A percentile compares a stretch with the other conserved stretches of the same genome.
Conservation (phyloP, 176 grass and related monocot genomes). For the Oryza brachyantha region DNA sequence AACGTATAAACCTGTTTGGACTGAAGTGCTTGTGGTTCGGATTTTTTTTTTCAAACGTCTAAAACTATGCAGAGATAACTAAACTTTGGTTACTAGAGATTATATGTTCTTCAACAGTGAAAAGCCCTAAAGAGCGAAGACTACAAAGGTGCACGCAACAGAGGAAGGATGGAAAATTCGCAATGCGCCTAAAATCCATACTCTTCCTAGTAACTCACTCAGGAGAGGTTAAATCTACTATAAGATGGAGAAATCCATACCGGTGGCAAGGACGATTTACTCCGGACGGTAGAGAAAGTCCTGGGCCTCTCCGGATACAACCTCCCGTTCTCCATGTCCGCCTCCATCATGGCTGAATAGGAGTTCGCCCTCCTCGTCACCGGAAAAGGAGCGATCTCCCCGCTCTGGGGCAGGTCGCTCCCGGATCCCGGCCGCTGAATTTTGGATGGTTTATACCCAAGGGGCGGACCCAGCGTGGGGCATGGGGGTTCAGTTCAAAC, state of each 20-base stretch:
- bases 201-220: not conserved
- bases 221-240: not conserved
- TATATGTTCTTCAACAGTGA: not conserved
- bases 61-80: not conserved
- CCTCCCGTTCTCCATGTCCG: slow-evolving; percentile 82
- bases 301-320: slow-evolving; percentile 71
- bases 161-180: not conserved
- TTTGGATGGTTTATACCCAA: slow-evolving; percentile 30
- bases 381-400: slow-evolving; percentile 86
- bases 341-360: slow-evolving; percentile 78
- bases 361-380: slow-evolving; percentile 65
- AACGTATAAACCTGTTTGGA: not conserved
- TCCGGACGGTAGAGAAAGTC: slow-evolving; percentile 78
- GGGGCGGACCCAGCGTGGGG: too few species aligned
- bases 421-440: slow-evolving; percentile 80
- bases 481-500: too few species aligned
- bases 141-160: not conserved
- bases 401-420: slow-evolving; percentile 70
- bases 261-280: slow-evolving; percentile 71
- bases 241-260: slow-evolving; percentile 44
- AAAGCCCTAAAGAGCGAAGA: not conserved
- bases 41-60: slow-evolving; percentile 16
- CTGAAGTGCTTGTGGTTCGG: not conserved
- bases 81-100: not conserved
- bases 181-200: slow-evolving; percentile 6